Percentiles rank a stretch among this genome's conserved stretches.
These are phyloP conservation scores for Neophaeococcomyces mojaviensis DNA, from an alignment of 2,329 filamentous ascomycete genomes.

Conservation along the genomic window DNA sequence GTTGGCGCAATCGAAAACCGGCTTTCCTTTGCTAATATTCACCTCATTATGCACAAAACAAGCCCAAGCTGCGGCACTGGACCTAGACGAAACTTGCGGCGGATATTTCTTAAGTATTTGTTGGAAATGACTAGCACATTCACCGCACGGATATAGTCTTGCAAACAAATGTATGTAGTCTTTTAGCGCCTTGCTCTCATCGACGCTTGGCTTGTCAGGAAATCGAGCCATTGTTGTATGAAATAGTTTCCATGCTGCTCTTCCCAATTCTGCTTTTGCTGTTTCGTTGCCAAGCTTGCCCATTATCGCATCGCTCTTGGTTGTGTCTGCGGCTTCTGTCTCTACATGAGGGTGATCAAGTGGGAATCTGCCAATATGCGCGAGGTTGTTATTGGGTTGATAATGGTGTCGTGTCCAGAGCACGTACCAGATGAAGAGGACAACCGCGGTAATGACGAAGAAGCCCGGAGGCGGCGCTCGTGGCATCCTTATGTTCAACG, in stretches of 20 bases:
- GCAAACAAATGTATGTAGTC: constrained; percentile 58
- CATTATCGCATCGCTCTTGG: constrained; percentile 40
- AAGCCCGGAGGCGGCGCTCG: constrained; percentile 21
- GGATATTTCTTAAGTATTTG: constrained; percentile 55
- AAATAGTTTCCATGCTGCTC: constrained; percentile 59
- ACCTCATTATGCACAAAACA: constrained; percentile 62
- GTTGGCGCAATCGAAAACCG: constrained; percentile 55
- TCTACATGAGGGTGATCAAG: constrained; percentile 10
- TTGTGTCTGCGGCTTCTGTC: constrained; percentile 23
- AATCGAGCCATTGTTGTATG: constrained; percentile 61
- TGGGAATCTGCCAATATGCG: constrained; percentile 12
- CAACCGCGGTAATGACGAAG: constrained; percentile 22
- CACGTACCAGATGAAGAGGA: constrained; percentile 24
- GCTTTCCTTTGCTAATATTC: constrained; percentile 54
- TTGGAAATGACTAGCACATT: constrained; percentile 59
- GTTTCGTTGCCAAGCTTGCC: constrained; percentile 43
- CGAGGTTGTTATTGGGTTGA: constrained; percentile 12
- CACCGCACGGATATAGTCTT: constrained; percentile 58
- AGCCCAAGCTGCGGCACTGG: constrained; percentile 57
- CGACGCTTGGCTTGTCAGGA: constrained; percentile 53
- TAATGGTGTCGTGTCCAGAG: constrained; percentile 20
- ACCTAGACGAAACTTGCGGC: constrained; percentile 55
- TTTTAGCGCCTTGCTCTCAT: constrained; percentile 53
- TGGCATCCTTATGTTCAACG: constrained; percentile 18
- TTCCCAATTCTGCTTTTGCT: constrained; percentile 53